Base-by-base conservation (phyloP, 164 flowering plant species). In the Santalum album region DNA sequence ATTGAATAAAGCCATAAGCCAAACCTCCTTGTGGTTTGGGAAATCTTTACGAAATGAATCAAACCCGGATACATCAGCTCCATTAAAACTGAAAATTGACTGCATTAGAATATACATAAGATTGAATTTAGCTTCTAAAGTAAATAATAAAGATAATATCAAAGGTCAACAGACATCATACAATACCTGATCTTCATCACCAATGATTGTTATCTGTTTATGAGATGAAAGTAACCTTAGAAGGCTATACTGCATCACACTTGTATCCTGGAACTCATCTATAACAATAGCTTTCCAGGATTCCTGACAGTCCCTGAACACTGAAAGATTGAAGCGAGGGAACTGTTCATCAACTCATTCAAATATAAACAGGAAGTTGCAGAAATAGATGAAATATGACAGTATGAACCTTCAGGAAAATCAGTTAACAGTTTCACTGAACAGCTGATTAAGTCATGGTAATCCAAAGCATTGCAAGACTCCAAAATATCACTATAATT, bases 41-140 rank as follows among this genome's bases (percentile, higher is more conserved):
- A 84, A 91, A 72, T 91, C 96, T 64, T 66, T 72, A 21, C 95
- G 90, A 58, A 91, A 91, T 38, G 96, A 87, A 69, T 79, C 81
- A 70, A 91, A 91, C 27, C 98, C 98, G 58, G 82, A 81, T 54
- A 70, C 59, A 39, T 91, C 86, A 59, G 98, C 96, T 52, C 98
- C 98, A 68, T 86, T 91, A 68, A 91, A 91, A 73, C 98, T 82
- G 69, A 87, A 91, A 67, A 91, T 91, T 26, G 98, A 91, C 98
- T 91, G 87, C 78, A 74, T 45, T 2, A 65, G 5, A 62, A 45
- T 14, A 49, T 27, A 64, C 9, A 9, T 27, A 53, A 39, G 50
- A 25, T 45, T 12, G 11, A 40, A 17, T 6, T 56, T 51, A 36
- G 43, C 50, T 50, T 7, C 32, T 6, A 25, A 14, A 19, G 2